Evolutionary conservation across 345 rosid species (phyloP).

Genomic region (Syzygium oleosum): DNA sequence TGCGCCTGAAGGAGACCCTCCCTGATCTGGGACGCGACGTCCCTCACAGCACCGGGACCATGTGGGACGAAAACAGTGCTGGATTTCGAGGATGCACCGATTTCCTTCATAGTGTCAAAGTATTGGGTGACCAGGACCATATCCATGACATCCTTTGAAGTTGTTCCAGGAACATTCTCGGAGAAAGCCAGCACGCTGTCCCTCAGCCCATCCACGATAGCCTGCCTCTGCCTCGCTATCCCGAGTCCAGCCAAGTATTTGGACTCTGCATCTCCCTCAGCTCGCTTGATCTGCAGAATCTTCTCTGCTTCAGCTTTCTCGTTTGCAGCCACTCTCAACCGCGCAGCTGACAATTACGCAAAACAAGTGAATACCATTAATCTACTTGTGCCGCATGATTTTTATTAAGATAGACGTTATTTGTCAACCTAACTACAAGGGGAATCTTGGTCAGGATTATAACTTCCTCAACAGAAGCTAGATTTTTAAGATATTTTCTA

Average conservation of each 20-base stretch:
- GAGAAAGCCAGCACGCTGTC: conserved; percentile 58
- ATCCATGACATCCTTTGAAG: conserved; percentile 72
- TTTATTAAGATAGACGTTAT: not conserved
- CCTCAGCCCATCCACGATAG: conserved; percentile 64
- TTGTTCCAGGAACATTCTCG: conserved; percentile 59
- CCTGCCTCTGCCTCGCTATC: conserved; percentile 59
- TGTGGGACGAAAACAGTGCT: conserved; percentile 66
- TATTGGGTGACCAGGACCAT: conserved; percentile 76
- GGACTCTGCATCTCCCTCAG: conserved; percentile 63
- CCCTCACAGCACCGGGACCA: conserved; percentile 65
- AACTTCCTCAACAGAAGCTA: not conserved
- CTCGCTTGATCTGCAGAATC: conserved; percentile 59
- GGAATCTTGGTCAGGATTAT: not conserved
- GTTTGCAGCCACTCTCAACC: conserved; percentile 53
- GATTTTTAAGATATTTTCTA: not conserved
- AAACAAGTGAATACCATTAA: not conserved
- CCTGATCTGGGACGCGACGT: conserved; percentile 55
- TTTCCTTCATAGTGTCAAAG: conserved; percentile 72
- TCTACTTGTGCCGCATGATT: not conserved
- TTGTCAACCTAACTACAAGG: not conserved
- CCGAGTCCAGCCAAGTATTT: conserved; percentile 56
- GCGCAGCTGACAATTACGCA: conserved; percentile 22
- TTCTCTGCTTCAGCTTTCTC: conserved; percentile 74
- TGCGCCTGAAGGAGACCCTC: conserved; percentile 65
- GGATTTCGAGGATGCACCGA: conserved; percentile 55